A percentile compares a stretch with the other conserved stretches of the same genome.
These are phyloP conservation scores for Aspergillus neotritici DNA, from an alignment of 2,329 filamentous ascomycete species.

Conservation along the genomic window DNA sequence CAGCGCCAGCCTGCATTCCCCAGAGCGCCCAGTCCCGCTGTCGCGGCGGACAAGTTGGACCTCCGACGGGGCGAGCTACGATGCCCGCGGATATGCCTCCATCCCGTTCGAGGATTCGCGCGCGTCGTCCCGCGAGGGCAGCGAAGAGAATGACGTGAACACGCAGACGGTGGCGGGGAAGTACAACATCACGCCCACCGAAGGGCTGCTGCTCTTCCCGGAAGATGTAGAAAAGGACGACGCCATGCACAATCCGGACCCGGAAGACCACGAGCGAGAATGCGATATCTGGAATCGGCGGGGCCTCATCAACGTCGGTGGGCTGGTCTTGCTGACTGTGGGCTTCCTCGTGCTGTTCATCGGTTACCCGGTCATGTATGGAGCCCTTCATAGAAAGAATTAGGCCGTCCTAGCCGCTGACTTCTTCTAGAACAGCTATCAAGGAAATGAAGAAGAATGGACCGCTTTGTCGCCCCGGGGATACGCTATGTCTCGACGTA, in stretches of 20 bases:
- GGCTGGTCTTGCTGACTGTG: conserved; percentile 53
- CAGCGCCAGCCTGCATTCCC: conserved; percentile 40
- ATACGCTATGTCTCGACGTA: conserved; percentile 47
- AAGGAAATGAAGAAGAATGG: conserved; percentile 37
- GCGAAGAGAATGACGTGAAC: conserved; percentile 61
- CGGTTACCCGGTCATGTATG: conserved; percentile 64
- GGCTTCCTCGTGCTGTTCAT: conserved; percentile 63
- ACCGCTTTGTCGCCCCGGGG: conserved; percentile 28
- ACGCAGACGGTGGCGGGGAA: conserved; percentile 69
- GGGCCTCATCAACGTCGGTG: conserved; percentile 61
- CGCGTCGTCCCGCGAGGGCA: conserved; percentile 55
- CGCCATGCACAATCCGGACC: conserved; percentile 64
- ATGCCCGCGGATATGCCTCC: conserved; percentile 46
- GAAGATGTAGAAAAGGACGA: conserved; percentile 71
- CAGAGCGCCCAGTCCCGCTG: conserved; percentile 47
- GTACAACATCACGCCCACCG: conserved; percentile 65
- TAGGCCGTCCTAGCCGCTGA: not conserved
- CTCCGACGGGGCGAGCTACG: conserved; percentile 52
- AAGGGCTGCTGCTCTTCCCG: conserved; percentile 61
- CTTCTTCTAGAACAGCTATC: conserved; percentile 51
- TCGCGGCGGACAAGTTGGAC: conserved; percentile 62
- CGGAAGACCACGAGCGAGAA: conserved; percentile 56
- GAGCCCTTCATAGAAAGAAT: not conserved
- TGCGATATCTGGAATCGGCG: conserved; percentile 61
- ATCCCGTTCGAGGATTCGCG: conserved; percentile 58